phyloP scores from a whole-genome alignment of 1,284 basidiomycete genomes.

The Trichosporon sp. region DNA sequence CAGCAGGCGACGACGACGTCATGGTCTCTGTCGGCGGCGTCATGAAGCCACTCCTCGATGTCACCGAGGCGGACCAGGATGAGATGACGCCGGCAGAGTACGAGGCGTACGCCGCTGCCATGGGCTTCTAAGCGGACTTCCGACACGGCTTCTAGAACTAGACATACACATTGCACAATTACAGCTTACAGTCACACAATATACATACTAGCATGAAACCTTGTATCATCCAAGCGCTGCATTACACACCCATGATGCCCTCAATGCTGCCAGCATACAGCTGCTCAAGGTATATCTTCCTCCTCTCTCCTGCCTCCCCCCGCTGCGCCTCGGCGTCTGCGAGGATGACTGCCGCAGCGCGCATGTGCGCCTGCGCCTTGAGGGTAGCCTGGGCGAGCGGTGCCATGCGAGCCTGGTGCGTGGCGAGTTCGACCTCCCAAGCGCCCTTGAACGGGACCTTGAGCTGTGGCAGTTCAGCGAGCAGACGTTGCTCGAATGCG shows the following conservation, averaged over 20 bases:
- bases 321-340: constrained; percentile 43
- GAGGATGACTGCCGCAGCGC: constrained; percentile 31
- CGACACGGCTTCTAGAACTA: not conserved
- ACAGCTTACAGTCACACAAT: not conserved
- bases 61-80: constrained; percentile 47
- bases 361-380: constrained; percentile 23
- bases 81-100: constrained; percentile 49
- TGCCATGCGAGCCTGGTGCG: constrained; percentile 22
- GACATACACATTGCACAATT: constrained; percentile 15
- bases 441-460: constrained; percentile 25
- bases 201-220: not conserved
- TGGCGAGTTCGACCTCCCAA: constrained; percentile 35
- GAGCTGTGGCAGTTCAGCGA: constrained; percentile 31
- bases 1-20: constrained; percentile 5
- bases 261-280: constrained; percentile 23
- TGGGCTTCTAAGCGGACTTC: not conserved
- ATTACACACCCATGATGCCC: constrained; percentile 18
- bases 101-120: constrained; percentile 27
- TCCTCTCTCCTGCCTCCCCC: constrained; percentile 30
- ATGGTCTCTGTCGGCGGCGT: constrained; percentile 37
- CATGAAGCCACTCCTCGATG: constrained; percentile 34
- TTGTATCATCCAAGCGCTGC: not conserved
- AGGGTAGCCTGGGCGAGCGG: constrained; percentile 19
- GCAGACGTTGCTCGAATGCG: constrained; percentile 27
- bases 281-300: constrained; percentile 29